A percentile compares a stretch with the other conserved stretches of the same genome.
Conservation (phyloP, 352 stramenopile genomes). For the Phytophthora syringae region DNA sequence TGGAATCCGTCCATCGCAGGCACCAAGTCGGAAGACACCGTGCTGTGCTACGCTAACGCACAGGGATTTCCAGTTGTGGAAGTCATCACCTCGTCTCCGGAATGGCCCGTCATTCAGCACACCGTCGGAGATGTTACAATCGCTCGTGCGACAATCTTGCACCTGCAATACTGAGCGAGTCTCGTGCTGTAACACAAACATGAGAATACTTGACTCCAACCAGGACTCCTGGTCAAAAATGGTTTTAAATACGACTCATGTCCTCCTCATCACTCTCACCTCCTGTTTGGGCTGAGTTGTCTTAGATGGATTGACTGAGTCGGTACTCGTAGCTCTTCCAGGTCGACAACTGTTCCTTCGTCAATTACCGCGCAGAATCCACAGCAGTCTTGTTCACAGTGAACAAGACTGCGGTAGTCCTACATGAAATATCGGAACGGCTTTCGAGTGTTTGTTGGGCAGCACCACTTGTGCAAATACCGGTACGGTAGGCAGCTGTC, state of each 20-base stretch:
- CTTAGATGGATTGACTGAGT: not conserved
- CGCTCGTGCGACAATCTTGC: conserved; percentile 61
- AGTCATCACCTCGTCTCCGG: conserved; percentile 57
- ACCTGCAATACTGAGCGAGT: conserved; percentile 54
- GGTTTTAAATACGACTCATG: too few relatives aligned
- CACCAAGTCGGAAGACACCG: conserved; percentile 79
- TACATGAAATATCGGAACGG: too few relatives aligned
- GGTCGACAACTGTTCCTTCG: conserved; percentile 31
- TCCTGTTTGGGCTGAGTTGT: not conserved
- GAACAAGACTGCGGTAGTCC: too few relatives aligned
- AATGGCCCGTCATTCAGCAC: conserved; percentile 64
- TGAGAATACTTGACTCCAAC: too few relatives aligned
- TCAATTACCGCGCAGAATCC: conserved; percentile 57
- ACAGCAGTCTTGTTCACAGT: conserved; percentile 81
- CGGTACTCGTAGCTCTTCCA: conserved; percentile 29
- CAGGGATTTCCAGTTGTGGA: conserved; percentile 46
- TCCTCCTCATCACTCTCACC: conserved; percentile 31
- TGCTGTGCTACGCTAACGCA: conserved; percentile 44
- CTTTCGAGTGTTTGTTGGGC: too few relatives aligned
- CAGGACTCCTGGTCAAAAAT: too few relatives aligned
- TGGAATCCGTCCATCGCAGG: conserved; percentile 80
- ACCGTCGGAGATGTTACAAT: conserved; percentile 54
- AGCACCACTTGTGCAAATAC: too few relatives aligned
- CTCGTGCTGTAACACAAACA: too few relatives aligned
- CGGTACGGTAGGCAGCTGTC: too few relatives aligned